Base-by-base conservation (phyloP, 257 asterid genomes). In the Rehmannia glutinosa region DNA sequence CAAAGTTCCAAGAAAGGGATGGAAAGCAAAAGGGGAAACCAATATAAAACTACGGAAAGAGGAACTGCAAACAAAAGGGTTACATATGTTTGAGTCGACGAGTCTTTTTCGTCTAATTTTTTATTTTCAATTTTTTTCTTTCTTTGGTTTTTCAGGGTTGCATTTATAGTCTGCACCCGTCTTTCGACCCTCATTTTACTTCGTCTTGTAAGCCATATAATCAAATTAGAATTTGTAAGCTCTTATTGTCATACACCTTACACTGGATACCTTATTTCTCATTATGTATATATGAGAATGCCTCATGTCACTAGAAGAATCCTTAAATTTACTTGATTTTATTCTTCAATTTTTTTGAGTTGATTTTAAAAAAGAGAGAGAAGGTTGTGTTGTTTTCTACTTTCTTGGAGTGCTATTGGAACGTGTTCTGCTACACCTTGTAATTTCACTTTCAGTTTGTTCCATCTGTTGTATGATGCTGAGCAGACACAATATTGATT, bases 271-370 rank as follows among this genome's bases (percentile, higher is more conserved):
- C 39, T 62, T 68, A 17, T 76, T 74, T 74, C 64, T 71, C 66
- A 51, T 82, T 68, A 68, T 88, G 91, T 86, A 88, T 66, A 86
- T 80, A 79, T 80, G 82, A 73, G 79, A 55, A 36, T 79, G 80
- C 53, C 28, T 53, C 54, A 47, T 64, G 53, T 61, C 19, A 35
- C 56, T 32, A n/a, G n/a, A 55, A 36, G 58, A 63, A 58, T 74
- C 58, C 57, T 51, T 24, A 19, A 45, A 47, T 11, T 10, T 7
- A 20, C 35, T 24, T 55, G 55, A 23, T 43, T 69, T 38, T 17
- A 55, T 58, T n/a, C 71, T 54, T 70, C 55, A 13, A 20, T 51
- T 61, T 30, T 30, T 70, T 78, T 51, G 52, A 33, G 47, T 61
- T 53, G 13, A 16, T 65, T 67, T 38, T 32, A 32, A n/a, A n/a